Evolutionary conservation across 2,329 filamentous ascomycete species (phyloP).

Genomic region (Beauveria asiatica): DNA sequence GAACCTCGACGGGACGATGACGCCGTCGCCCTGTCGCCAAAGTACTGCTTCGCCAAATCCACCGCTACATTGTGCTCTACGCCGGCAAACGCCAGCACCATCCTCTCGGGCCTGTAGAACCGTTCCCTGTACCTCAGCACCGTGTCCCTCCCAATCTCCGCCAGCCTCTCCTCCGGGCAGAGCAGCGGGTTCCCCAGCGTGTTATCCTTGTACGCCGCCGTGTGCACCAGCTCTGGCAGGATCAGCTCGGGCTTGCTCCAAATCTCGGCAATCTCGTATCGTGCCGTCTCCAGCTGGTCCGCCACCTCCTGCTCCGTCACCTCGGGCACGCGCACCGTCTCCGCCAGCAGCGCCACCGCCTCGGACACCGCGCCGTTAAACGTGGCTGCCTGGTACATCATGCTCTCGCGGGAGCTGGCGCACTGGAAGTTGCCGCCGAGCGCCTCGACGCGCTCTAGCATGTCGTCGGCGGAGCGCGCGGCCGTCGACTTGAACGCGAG

Average conservation of each 20-base stretch:
- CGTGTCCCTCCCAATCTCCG: conserved; percentile 61
- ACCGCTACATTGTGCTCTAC: conserved; percentile 77
- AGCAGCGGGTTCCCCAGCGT: conserved; percentile 89
- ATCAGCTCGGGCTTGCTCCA: conserved; percentile 97
- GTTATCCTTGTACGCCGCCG: conserved; percentile 92
- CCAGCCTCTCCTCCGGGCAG: conserved; percentile 77
- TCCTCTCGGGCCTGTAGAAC: conserved; percentile 84
- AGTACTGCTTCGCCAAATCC: conserved; percentile 70
- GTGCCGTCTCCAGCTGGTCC: conserved; percentile 80
- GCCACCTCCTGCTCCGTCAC: conserved; percentile 82
- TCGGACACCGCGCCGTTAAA: conserved; percentile 88
- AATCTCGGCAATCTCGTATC: conserved; percentile 94
- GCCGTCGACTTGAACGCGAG: conserved; percentile 88
- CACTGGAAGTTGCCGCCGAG: conserved; percentile 96
- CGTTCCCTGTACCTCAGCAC: conserved; percentile 71
- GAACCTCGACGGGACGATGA: conserved; percentile 44
- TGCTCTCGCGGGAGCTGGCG: conserved; percentile 84
- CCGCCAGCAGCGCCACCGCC: conserved; percentile 76
- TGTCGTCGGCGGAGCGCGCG: conserved; percentile 64
- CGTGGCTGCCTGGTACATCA: conserved; percentile 98
- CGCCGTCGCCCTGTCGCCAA: conserved; percentile 72
- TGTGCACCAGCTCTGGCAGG: conserved; percentile 87
- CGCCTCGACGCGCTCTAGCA: conserved; percentile 79
- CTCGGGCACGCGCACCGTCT: conserved; percentile 80
- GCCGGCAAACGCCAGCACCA: conserved; percentile 91